Conservation (phyloP, 768 basidiomycete species). For the Russula olivacea region DNA sequence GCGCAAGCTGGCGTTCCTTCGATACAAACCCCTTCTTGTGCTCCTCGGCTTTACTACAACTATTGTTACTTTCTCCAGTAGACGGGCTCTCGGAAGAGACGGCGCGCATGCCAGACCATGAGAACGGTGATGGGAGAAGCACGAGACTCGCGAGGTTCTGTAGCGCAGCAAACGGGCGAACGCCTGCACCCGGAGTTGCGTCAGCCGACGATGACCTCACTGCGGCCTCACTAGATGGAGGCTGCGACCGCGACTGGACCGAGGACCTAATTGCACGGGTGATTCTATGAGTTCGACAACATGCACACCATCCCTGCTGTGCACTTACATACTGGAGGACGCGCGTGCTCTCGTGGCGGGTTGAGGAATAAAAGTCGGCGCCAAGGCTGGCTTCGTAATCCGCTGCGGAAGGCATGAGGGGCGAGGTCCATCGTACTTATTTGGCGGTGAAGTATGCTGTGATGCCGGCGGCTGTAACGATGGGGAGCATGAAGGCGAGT, state of each 20-base stretch:
- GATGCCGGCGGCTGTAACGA: slow-evolving; percentile 35
- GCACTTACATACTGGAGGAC: slow-evolving; percentile 35
- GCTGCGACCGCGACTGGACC: background rate
- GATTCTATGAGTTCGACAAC: slow-evolving; percentile 3
- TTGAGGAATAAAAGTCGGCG: slow-evolving; percentile 32
- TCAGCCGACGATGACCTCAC: slow-evolving; percentile 19
- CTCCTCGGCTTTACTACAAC: slow-evolving; percentile 27
- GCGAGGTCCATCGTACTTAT: slow-evolving; percentile 42
- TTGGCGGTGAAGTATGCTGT: slow-evolving; percentile 45
- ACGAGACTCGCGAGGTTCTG: slow-evolving; percentile 58
- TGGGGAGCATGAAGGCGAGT: slow-evolving; percentile 26
- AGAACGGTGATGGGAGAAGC: slow-evolving; percentile 41
- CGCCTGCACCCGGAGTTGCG: background rate
- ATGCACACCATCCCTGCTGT: slow-evolving; percentile 18
- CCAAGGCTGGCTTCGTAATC: slow-evolving; percentile 29
- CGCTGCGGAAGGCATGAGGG: slow-evolving; percentile 62
- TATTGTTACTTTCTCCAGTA: background rate
- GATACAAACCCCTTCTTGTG: slow-evolving; percentile 41
- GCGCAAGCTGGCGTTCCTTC: slow-evolving; percentile 61
- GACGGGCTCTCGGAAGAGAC: background rate
- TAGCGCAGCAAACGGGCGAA: slow-evolving; percentile 37
- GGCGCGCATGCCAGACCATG: slow-evolving; percentile 30
- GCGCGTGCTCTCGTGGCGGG: slow-evolving; percentile 38
- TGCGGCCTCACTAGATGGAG: slow-evolving; percentile 30
- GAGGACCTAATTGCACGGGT: background rate